A percentile compares a stretch with the other conserved stretches of the same genome.
These are phyloP conservation scores for Neoarthrinium moseri DNA, from an alignment of 2,329 filamentous ascomycete species.

Conservation along the genomic window DNA sequence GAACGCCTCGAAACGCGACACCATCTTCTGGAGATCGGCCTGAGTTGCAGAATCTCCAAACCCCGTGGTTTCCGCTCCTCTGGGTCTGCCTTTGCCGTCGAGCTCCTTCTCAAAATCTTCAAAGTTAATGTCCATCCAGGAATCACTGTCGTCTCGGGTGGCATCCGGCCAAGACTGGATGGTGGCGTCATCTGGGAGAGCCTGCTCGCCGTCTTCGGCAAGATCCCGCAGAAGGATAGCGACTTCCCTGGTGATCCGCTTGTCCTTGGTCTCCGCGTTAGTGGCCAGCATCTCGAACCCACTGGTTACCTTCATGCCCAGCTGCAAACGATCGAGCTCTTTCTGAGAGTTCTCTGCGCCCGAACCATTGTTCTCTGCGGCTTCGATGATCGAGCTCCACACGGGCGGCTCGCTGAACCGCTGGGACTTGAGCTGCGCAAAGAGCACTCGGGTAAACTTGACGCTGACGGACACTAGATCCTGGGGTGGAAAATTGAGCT, in stretches of 20 bases:
- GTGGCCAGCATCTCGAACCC: slow-evolving; percentile 86
- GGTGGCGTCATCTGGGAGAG: slow-evolving; percentile 70
- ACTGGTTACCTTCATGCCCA: slow-evolving; percentile 86
- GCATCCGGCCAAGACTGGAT: slow-evolving; percentile 66
- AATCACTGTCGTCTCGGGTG: slow-evolving; percentile 74
- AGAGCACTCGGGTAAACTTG: slow-evolving; percentile 84
- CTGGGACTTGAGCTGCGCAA: slow-evolving; percentile 86
- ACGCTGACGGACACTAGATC: slow-evolving; percentile 80
- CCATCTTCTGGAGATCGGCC: slow-evolving; percentile 83
- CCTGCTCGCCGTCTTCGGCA: slow-evolving; percentile 63
- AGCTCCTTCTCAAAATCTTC: slow-evolving; percentile 85
- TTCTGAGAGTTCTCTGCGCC: slow-evolving; percentile 23
- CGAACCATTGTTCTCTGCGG: slow-evolving; percentile 20
- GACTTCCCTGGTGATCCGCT: slow-evolving; percentile 70
- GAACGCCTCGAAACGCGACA: slow-evolving; percentile 90
- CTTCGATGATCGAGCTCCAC: slow-evolving; percentile 41
- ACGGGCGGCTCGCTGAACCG: slow-evolving; percentile 66
- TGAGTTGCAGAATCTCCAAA: slow-evolving; percentile 69
- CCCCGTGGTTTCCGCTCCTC: slow-evolving; percentile 26
- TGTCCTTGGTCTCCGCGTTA: slow-evolving; percentile 67
- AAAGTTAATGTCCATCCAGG: slow-evolving; percentile 91
- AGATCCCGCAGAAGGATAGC: slow-evolving; percentile 74
- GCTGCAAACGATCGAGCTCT: slow-evolving; percentile 48
- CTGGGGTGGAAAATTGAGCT: slow-evolving; percentile 66
- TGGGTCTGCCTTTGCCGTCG: slow-evolving; percentile 41